phyloP scores from a whole-genome alignment of 805 yeast species.

The Isabelozyma pseudorhagii region DNA sequence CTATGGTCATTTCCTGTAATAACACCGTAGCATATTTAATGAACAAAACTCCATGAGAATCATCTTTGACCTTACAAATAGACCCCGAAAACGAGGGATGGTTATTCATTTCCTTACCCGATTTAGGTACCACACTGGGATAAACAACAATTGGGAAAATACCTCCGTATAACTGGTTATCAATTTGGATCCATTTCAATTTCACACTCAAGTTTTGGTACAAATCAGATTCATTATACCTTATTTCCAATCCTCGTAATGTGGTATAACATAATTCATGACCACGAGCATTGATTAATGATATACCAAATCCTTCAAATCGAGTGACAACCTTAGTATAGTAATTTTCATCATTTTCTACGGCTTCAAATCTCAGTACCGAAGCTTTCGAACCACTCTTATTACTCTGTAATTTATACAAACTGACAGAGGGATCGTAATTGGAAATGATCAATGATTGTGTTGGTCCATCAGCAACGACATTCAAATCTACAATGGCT shows the following conservation, averaged over 20 bases:
- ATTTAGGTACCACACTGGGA: constrained; percentile 87
- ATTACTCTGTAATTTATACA: constrained; percentile 54
- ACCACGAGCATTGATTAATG: constrained; percentile 65
- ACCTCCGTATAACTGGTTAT: constrained; percentile 87
- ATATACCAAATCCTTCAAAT: constrained; percentile 84
- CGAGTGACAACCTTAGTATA: constrained; percentile 54
- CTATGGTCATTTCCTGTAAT: constrained; percentile 87
- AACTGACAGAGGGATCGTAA: constrained; percentile 73
- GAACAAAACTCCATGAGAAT: constrained; percentile 83
- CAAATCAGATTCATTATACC: constrained; percentile 78
- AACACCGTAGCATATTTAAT: constrained; percentile 89
- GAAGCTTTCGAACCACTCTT: constrained; percentile 22
- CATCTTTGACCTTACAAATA: constrained; percentile 79
- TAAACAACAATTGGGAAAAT: constrained; percentile 83
- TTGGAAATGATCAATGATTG: constrained; percentile 83
- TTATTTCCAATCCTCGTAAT: constrained; percentile 73
- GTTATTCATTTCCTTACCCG: constrained; percentile 73
- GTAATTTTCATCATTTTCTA: constrained; percentile 51
- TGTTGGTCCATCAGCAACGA: constrained; percentile 94
- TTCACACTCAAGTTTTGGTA: constrained; percentile 79
- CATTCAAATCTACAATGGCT: constrained; percentile 77
- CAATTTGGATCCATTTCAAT: constrained; percentile 92
- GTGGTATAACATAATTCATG: constrained; percentile 86
- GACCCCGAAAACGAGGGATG: constrained; percentile 93
- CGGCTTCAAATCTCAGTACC: constrained; percentile 53